Evolutionary conservation across 139 green algal genomes (phyloP), one percentile per base, ranked within the genome.

Genomic region (Gonium pectorale): DNA sequence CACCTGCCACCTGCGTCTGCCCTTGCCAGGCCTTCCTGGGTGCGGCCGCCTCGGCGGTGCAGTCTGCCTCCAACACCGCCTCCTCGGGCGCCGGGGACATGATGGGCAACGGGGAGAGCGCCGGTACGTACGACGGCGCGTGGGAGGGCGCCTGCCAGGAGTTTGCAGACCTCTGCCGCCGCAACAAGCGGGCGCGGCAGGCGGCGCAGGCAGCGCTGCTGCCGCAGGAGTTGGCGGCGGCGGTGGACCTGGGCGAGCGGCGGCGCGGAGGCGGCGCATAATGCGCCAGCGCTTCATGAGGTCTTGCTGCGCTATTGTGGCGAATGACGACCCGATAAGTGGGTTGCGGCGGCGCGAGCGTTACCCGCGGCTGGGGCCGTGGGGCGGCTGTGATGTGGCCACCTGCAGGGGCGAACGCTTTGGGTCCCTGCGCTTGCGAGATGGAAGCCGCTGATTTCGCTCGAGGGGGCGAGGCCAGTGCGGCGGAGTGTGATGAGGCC

Each of bases 121-220:
- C 51, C 35, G 70, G n/a, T n/a, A n/a, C n/a, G n/a, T 22, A 64
- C 31, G 79, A 62, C 29, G 52, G 22, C 49, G 49, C n/a, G 3
- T 87, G 94, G 41, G 88, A 93, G 60, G 89, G 77, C 24, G 93
- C 92, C 1, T 33, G 94, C 35, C 87, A 92, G 38, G 92, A 94
- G n/a, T 75, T 96, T 40, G 90, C 87, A 8, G 94, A 97, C 41
- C 69, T 95, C 73, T 94, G 90, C 59, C 73, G 94, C 52, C 90
- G 94, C 38, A 94, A 95, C 79, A 81, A 79, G 38, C 86, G 91
- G 7, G 75, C 86, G 24, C 73, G 71, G 41, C 68, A 87, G 56
- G 85, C 89, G 33, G 92, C 90, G n/a, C 89, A 93, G 84, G 40
- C 63, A 5, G 92, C 92, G 22, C 75, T 97, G 84, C 80, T 96